Percentiles rank a stretch among this genome's conserved stretches.
Evolutionary conservation across 2,329 filamentous ascomycete genomes (phyloP).

Genomic region (Clonostachys rosea): DNA sequence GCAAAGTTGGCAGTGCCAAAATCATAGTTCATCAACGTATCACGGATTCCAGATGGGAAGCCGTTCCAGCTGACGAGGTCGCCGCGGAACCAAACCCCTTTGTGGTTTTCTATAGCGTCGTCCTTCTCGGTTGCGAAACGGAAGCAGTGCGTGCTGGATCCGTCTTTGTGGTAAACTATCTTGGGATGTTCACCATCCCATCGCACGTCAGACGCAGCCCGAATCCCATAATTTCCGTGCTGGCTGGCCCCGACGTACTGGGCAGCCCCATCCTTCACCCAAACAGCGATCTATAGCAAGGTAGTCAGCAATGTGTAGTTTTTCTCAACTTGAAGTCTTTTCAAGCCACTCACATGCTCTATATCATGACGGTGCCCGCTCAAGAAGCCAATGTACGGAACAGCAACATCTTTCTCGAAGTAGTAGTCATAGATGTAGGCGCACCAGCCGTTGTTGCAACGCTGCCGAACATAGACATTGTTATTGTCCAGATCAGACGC

Average conservation of each 20-base stretch:
- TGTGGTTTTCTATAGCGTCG: constrained; percentile 22
- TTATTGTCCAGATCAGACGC: constrained; percentile 24
- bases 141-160: constrained; percentile 24
- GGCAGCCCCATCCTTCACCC: constrained; percentile 16
- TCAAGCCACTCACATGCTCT: constrained; percentile 16
- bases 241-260: constrained; percentile 20
- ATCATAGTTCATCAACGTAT: constrained; percentile 3
- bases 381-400: constrained; percentile 7
- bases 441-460: constrained; percentile 37
- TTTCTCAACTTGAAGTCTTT: neutral
- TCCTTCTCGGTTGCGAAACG: constrained; percentile 18
- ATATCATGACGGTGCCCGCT: constrained; percentile 30
- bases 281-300: constrained; percentile 14
- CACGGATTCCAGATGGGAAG: constrained; percentile 12
- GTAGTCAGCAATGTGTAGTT: neutral
- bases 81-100: constrained; percentile 24
- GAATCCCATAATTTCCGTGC: constrained; percentile 22
- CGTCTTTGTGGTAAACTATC: constrained; percentile 31
- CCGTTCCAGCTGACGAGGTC: constrained; percentile 21
- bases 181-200: constrained; percentile 23
- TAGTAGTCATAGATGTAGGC: constrained; percentile 36
- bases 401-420: constrained; percentile 30
- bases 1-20: constrained; percentile 7
- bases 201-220: constrained; percentile 12
- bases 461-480: constrained; percentile 34